Evolutionary conservation across 306 rosid species (phyloP).

Genomic region (Casuarina glauca): DNA sequence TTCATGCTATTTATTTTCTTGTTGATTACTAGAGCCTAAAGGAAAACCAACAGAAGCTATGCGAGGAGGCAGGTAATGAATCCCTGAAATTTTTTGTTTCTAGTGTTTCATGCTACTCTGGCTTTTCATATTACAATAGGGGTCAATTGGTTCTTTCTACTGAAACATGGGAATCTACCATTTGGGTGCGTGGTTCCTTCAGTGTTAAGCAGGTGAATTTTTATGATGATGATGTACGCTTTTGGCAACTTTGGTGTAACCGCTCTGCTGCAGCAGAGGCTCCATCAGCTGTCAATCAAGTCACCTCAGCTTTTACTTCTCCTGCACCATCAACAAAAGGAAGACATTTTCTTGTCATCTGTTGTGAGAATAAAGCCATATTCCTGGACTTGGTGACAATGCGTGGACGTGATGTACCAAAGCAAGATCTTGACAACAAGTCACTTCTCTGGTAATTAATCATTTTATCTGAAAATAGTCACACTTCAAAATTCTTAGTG

Average conservation of each 20-base stretch:
- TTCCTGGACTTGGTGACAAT: slow-evolving; percentile 97
- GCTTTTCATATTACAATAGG: slow-evolving; percentile 31
- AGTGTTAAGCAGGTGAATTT: slow-evolving; percentile 97
- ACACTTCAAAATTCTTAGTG: neutral
- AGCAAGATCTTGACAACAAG: slow-evolving; percentile 94
- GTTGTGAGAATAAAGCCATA: slow-evolving; percentile 95
- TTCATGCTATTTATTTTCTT: slow-evolving; percentile 14
- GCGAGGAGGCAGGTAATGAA: slow-evolving; percentile 93
- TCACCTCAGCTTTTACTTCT: slow-evolving; percentile 71
- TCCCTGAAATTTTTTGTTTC: slow-evolving; percentile 12
- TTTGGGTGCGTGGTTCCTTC: slow-evolving; percentile 22
- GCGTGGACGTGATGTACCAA: slow-evolving; percentile 98
- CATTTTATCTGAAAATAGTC: slow-evolving; percentile 18
- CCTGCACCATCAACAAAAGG: slow-evolving; percentile 91
- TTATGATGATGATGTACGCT: slow-evolving; percentile 92
- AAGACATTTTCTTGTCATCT: slow-evolving; percentile 96
- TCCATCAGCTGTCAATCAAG: slow-evolving; percentile 72
- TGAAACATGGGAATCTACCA: slow-evolving; percentile 22
- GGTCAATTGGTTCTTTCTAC: slow-evolving; percentile 8
- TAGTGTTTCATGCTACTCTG: slow-evolving; percentile 17
- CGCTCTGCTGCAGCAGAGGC: slow-evolving; percentile 97
- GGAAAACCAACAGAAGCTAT: slow-evolving; percentile 96
- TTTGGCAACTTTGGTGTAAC: slow-evolving; percentile 94
- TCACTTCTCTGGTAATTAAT: slow-evolving; percentile 81
- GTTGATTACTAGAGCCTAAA: slow-evolving; percentile 58